Base-by-base conservation (phyloP, 495 filamentous ascomycete species). In the Podospora anserina region DNA sequence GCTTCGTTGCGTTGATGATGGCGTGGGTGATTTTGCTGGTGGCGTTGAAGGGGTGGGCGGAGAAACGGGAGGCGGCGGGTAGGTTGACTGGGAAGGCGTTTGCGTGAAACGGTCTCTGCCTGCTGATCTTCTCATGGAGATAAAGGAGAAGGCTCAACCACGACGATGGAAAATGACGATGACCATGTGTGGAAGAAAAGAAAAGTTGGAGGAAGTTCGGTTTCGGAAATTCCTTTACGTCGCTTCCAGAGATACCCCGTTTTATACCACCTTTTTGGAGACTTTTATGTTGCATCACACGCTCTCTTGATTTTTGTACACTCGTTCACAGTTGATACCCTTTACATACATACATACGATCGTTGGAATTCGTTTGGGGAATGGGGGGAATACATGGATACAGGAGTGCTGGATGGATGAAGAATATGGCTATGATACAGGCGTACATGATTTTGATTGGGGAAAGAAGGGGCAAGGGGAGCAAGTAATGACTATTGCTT, bases 21-120 rank as follows among this genome's bases (percentile, higher is more conserved):
- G 90, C 93, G 0, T 95, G 91, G 87, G 85, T 89, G 62, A 85
- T 94, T 32, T 63, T 93, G 39, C 77, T 91, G 3, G 86, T 97
- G 62, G 88, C 94, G n/a, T 77, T 97, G 72, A 97, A 96, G 78
- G 94, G 92, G 19, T 97, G 92, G 93, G 92, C 92, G 1, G 78
- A 88, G 18, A 86, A 89, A 72, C 86, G 81, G 67, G 88, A 94
- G 76, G 59, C 68, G 26, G 60, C 67, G 16, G 23, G 39, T 18
- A 49, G 39, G 15, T 49, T 16, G 13, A 13, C 1, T 27, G 32
- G 61, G 18, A 60, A 49, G 27, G 30, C 15, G 19, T 53, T 11
- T 30, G 44, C 16, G 18, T 69, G 11, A n/a, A 44, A 6, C 28
- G 26, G 65, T 64, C 26, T 65, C 27, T 69, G 5, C 13, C 19